A percentile compares a stretch with the other conserved stretches of the same genome.
Evolutionary conservation across 1,284 basidiomycete genomes (phyloP).

Genomic region (Irpex sp.): DNA sequence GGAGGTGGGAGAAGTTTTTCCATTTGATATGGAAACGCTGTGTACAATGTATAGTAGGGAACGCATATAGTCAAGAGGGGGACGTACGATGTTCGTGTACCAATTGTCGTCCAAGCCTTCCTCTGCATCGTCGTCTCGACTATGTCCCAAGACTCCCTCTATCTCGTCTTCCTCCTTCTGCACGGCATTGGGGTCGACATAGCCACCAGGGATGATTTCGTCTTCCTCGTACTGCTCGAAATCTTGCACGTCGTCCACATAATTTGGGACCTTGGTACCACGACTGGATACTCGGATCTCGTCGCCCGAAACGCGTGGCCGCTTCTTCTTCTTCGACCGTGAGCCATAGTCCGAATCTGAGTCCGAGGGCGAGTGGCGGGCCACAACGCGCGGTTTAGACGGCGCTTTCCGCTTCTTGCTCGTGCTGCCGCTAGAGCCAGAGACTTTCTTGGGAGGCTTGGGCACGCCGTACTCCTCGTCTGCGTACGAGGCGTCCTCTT

Average conservation of each 20-base stretch:
- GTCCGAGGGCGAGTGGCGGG: conserved; percentile 56
- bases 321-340: conserved; percentile 85
- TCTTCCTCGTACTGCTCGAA: conserved; percentile 79
- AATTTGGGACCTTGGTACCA: conserved; percentile 80
- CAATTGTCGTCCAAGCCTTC: conserved; percentile 78
- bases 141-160: conserved; percentile 80
- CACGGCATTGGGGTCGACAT: conserved; percentile 43
- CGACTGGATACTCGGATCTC: conserved; percentile 81
- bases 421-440: conserved; percentile 14
- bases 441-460: conserved; percentile 50
- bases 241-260: conserved; percentile 81
- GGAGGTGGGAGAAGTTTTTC: conserved; percentile 91
- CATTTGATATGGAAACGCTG: conserved; percentile 96
- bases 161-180: conserved; percentile 84
- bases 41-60: conserved; percentile 11
- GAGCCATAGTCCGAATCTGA: conserved; percentile 88
- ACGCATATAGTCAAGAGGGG: conserved; percentile 15
- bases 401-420: conserved; percentile 64
- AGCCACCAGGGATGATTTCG: conserved; percentile 46
- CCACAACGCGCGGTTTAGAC: conserved; percentile 60
- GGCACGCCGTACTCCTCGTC: conserved; percentile 62
- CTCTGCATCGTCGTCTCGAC: conserved; percentile 76
- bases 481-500: conserved; percentile 73
- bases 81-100: conserved; percentile 78
- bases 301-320: conserved; percentile 50